Evolutionary conservation across 2,329 filamentous ascomycete genomes (phyloP).

Genomic region (Pseudogymnoascus sp.): DNA sequence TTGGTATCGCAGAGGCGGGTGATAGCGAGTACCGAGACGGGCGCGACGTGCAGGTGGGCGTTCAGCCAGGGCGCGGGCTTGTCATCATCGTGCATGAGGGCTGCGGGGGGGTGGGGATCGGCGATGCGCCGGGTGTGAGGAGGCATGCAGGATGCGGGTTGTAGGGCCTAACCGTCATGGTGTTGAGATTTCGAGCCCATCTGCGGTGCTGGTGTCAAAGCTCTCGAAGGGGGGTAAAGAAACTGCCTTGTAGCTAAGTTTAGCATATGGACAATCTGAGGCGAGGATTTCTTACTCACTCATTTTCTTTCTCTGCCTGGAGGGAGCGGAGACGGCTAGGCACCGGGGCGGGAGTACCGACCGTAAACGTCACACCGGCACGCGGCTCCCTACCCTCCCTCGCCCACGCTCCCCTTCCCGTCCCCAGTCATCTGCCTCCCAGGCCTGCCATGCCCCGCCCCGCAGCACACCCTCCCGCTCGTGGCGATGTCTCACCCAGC

Average conservation of each 20-base stretch:
- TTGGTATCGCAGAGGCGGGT: no score
- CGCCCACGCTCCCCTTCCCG: neutral
- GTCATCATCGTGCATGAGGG: neutral
- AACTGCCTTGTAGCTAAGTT: neutral
- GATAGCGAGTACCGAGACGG: neutral
- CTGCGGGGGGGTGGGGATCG: neutral
- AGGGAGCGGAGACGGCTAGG: neutral
- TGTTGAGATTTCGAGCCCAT: neutral
- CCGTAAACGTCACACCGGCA: neutral
- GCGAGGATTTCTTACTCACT: neutral
- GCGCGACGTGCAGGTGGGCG: neutral
- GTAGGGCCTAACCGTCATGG: neutral
- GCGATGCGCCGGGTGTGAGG: neutral
- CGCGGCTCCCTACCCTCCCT: neutral
- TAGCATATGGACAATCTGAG: neutral
- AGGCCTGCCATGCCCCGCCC: neutral
- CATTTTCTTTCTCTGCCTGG: neutral
- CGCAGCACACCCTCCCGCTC: neutral
- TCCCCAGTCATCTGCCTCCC: constrained; percentile 6
- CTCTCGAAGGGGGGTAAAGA: neutral
- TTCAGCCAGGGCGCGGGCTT: neutral
- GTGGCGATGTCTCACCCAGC: neutral
- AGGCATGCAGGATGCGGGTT: neutral
- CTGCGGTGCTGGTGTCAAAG: neutral
- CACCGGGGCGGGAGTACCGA: neutral